phyloP scores from a whole-genome alignment of 1,139 yeast genomes.

The Debaryomyces sp. region DNA sequence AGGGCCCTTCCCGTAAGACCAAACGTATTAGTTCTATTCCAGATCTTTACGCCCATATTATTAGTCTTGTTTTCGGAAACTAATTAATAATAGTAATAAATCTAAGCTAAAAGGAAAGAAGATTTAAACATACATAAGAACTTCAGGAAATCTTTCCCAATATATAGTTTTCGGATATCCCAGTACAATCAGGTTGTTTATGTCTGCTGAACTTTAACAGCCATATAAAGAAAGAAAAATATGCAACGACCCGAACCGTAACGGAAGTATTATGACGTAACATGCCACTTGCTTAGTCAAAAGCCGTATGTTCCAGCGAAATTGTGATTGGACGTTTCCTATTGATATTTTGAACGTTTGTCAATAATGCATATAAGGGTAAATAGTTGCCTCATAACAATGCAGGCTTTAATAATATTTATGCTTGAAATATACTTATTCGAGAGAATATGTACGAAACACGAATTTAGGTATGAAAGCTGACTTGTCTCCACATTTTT shows the following conservation, averaged over 20 bases:
- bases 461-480: background rate
- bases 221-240: background rate
- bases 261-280: background rate
- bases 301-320: background rate
- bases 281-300: background rate
- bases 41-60: slow-evolving; percentile 10
- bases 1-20: slow-evolving; percentile 53
- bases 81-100: slow-evolving; percentile 1
- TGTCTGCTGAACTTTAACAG: slow-evolving; percentile 1
- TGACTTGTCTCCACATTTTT: slow-evolving; percentile 3
- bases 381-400: background rate
- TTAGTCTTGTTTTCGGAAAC: background rate
- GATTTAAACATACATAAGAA: background rate
- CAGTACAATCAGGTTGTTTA: background rate
- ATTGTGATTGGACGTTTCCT: background rate
- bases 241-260: background rate
- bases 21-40: slow-evolving; percentile 40
- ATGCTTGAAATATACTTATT: slow-evolving; percentile 1
- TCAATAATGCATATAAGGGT: background rate
- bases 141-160: background rate
- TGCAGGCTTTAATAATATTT: background rate
- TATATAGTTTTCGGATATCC: background rate
- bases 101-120: background rate
- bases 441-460: slow-evolving; percentile 5
- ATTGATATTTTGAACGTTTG: background rate